These are phyloP conservation scores for Petrea volubilis DNA, from an alignment of 257 asterid genomes.

Conservation along the genomic window DNA sequence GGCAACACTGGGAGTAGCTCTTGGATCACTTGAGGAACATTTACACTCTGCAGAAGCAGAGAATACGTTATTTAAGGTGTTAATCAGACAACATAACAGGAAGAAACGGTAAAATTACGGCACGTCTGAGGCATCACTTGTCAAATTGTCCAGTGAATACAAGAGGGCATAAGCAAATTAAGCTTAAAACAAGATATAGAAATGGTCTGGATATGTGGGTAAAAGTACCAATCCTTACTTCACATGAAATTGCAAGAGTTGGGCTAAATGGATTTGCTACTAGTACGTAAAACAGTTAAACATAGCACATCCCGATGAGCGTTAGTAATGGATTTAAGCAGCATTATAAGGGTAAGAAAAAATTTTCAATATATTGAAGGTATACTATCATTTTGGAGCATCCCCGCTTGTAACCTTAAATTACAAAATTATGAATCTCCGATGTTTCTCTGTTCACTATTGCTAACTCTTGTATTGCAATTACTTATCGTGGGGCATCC, in stretches of 20 bases:
- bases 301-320: neutral
- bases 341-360: no score
- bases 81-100: neutral
- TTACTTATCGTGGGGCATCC: no score
- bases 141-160: neutral
- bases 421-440: neutral
- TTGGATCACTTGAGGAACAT: slow-evolving; percentile 63
- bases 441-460: neutral
- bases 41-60: slow-evolving; percentile 56
- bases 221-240: neutral
- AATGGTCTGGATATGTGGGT: neutral
- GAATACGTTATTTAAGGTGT: neutral
- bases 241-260: neutral
- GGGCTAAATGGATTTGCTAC: neutral
- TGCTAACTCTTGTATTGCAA: no score
- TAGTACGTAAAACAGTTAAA: neutral
- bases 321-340: neutral
- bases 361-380: no score
- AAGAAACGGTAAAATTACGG: neutral
- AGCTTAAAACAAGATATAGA: neutral
- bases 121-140: neutral
- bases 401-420: neutral
- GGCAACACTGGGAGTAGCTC: slow-evolving; percentile 95
- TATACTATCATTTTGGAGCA: no score
- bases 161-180: neutral